Evolutionary conservation across 192 early-diverging fungal genomes (phyloP).

Genomic region (Coemansia sp.): DNA sequence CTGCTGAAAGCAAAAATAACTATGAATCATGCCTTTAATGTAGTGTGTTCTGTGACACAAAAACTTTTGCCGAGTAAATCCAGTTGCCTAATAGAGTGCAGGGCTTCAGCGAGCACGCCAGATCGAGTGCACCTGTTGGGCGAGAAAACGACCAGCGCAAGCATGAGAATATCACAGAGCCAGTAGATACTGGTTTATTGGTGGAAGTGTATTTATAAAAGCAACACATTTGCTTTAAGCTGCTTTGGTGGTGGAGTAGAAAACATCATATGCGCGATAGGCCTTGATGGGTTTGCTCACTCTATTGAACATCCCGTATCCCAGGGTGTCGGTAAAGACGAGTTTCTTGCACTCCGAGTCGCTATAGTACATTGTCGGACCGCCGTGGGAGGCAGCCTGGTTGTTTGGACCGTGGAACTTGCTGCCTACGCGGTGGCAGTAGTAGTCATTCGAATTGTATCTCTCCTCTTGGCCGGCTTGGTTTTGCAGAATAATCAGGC

Average conservation of each 20-base stretch:
- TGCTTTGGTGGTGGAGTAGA: neutral
- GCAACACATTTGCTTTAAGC: no score
- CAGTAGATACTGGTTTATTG: neutral
- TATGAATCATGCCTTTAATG: no score
- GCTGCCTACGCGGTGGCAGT: neutral
- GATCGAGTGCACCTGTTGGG: no score
- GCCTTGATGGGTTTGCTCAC: neutral
- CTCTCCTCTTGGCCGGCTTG: no score
- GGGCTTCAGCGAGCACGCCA: no score
- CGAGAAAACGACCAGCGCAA: no score
- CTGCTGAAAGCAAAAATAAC: no score
- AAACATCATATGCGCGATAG: neutral
- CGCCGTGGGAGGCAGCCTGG: neutral
- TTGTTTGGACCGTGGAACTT: neutral
- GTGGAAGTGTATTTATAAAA: neutral
- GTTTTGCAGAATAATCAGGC: no score
- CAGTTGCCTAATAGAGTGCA: no score
- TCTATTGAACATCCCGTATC: neutral
- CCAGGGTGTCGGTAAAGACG: neutral
- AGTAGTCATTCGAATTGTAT: neutral
- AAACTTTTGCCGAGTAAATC: no score
- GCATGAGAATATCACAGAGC: no score
- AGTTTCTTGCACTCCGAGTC: neutral
- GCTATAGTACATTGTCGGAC: neutral
- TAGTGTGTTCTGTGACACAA: no score